A percentile compares a stretch with the other conserved stretches of the same genome.
phyloP scores from a whole-genome alignment of 1,139 yeast genomes.

The Suhomyces ambrosiae region DNA sequence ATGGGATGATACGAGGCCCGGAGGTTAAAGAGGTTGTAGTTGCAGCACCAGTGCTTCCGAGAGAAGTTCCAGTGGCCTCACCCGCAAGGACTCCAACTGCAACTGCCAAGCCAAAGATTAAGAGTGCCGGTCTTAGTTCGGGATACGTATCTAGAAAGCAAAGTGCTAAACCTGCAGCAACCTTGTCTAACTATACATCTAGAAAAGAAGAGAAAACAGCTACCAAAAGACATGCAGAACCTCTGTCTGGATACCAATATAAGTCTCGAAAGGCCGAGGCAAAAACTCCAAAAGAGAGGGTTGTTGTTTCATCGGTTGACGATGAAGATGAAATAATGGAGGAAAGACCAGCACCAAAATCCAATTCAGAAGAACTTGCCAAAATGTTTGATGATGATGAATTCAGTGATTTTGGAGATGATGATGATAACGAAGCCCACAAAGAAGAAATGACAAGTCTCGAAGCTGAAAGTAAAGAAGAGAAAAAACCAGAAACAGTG shows the following conservation, averaged over 20 bases:
- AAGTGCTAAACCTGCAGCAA: slow-evolving; percentile 15
- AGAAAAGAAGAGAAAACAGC: slow-evolving; percentile 22
- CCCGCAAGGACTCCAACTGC: slow-evolving; percentile 6
- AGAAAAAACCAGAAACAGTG: slow-evolving; percentile 9
- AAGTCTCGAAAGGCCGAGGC: slow-evolving; percentile 41
- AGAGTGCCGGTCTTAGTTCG: slow-evolving; percentile 25
- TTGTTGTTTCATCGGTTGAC: slow-evolving; percentile 30
- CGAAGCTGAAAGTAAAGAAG: slow-evolving; percentile 4
- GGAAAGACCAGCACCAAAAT: slow-evolving; percentile 9
- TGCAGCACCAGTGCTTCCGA: not conserved
- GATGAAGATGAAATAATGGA: slow-evolving; percentile 16
- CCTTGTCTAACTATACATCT: slow-evolving; percentile 24
- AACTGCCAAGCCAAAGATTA: slow-evolving; percentile 13
- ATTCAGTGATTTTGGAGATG: slow-evolving; percentile 22
- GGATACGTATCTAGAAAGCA: slow-evolving; percentile 33
- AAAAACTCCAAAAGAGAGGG: slow-evolving; percentile 38
- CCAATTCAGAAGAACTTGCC: slow-evolving; percentile 18
- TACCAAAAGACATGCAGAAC: slow-evolving; percentile 8
- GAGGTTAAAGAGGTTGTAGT: slow-evolving; percentile 20
- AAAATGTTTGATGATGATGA: slow-evolving; percentile 27
- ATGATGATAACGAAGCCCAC: slow-evolving; percentile 10
- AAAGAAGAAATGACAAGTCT: not conserved
- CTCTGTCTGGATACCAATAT: slow-evolving; percentile 31
- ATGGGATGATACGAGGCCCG: slow-evolving; percentile 43
- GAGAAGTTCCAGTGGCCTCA: slow-evolving; percentile 1